A percentile compares a stretch with the other conserved stretches of the same genome.
phyloP scores from a whole-genome alignment of 2,329 filamentous ascomycete species.

The Trichoderma atrobrunneum region DNA sequence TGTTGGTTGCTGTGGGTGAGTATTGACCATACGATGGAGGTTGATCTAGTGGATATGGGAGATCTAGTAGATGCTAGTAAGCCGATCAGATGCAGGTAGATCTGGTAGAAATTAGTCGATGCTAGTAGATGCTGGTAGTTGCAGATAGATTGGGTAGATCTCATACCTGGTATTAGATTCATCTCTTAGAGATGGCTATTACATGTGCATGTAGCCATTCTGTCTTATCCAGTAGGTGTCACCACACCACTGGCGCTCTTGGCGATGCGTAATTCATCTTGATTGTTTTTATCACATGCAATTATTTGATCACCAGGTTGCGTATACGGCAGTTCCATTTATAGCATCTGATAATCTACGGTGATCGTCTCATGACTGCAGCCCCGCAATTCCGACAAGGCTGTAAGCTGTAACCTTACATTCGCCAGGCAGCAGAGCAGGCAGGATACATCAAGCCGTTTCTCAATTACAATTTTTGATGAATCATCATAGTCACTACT shows the following conservation, averaged over 20 bases:
- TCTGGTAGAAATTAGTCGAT: neutral
- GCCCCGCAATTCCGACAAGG: neutral
- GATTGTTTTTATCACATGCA: neutral
- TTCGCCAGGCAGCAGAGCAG: too few relatives aligned
- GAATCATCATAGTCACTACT: neutral
- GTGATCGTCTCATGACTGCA: neutral
- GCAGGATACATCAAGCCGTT: neutral
- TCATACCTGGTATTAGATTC: neutral
- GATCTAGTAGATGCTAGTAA: neutral
- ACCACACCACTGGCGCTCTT: neutral
- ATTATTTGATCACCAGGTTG: neutral
- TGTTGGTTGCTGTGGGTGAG: neutral
- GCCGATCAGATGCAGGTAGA: neutral
- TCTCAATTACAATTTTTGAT: neutral
- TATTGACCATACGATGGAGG: neutral
- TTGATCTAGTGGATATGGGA: neutral
- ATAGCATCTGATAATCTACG: neutral
- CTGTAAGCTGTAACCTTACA: neutral
- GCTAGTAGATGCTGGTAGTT: neutral
- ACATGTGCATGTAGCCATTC: neutral
- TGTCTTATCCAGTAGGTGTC: neutral
- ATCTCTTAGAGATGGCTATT: neutral
- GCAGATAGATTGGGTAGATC: neutral
- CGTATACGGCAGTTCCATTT: neutral
- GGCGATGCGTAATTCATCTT: neutral